These are phyloP conservation scores for Podaxis sp. DNA, from an alignment of 768 basidiomycete genomes.

Conservation along the genomic window DNA sequence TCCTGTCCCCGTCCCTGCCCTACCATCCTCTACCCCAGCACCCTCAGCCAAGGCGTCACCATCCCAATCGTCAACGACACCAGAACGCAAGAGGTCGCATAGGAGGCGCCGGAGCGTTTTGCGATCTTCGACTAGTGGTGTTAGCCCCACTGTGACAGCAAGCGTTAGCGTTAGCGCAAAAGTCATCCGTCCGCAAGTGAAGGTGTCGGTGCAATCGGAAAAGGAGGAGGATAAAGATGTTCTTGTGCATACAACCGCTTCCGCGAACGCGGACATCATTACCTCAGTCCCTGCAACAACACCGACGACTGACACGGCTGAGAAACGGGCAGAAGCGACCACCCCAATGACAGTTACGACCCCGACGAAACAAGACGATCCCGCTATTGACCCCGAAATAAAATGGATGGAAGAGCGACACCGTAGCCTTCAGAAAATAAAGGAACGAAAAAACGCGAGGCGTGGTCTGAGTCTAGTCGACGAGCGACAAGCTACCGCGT, in stretches of 20 bases:
- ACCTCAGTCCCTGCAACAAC: background rate
- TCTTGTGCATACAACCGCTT: background rate
- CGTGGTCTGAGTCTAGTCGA: constrained; percentile 16
- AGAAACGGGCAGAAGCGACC: background rate
- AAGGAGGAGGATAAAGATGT: background rate
- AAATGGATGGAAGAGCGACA: constrained; percentile 34
- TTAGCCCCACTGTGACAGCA: background rate
- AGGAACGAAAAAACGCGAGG: constrained; percentile 29
- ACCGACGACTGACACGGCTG: no score
- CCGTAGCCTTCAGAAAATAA: constrained; percentile 27
- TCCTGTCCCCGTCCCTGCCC: background rate
- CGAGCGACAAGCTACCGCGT: constrained; percentile 1
- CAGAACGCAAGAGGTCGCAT: constrained; percentile 1
- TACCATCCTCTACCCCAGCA: background rate
- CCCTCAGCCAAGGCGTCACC: background rate
- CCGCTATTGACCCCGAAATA: constrained; percentile 1
- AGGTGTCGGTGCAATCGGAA: background rate
- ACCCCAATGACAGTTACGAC: constrained; percentile 12
- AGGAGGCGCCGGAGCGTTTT: constrained; percentile 2
- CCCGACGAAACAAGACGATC: background rate
- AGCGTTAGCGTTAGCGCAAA: background rate
- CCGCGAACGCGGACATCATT: background rate
- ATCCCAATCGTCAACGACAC: background rate
- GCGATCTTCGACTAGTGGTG: background rate
- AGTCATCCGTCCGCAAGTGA: background rate